Base-by-base conservation (phyloP, 164 flowering plant species). In the Berberis vulgaris region DNA sequence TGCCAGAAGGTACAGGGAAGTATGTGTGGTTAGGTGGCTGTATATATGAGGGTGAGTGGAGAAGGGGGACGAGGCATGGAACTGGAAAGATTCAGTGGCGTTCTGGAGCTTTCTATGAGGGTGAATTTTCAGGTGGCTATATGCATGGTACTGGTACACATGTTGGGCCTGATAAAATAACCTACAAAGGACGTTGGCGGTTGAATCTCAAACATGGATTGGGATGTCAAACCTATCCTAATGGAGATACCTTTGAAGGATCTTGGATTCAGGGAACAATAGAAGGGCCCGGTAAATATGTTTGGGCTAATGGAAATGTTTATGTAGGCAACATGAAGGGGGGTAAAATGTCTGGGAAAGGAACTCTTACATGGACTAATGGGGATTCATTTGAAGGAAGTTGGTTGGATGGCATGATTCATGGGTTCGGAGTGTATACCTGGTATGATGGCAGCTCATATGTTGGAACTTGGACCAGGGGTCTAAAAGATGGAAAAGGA, bases 401-500 rank as follows among this genome's bases (percentile, higher is more conserved):
- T 70, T 95, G 97, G 97, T 75, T 81, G 67, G 83, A 86, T 72
- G 98, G 97, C 7, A 77, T 84, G 89, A 91, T 91, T 91, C 91
- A 95, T 79, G 97, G 97, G 7, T 85, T 87, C 74, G 97, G 96
- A 54, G 88, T 86, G 5, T 91, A 95, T 73, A 83, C 90, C 5
- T 95, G 99, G 99, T 75, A 60, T 61, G 94, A 86, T 76, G 92
- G 99, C 56, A 87, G 96, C 44, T 84, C 80, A 80, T 95, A 91
- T 76, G 86, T 95, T 49, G 98, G 99, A 44, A 95, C 96, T 55
- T 95, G 97, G 97, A 86, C 94, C 40, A 74, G 82, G 42, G 97
- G 97, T 54, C 74, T 89, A 69, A 91, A 95, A 79, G 99, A 95
- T 78, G 99, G 99, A 46, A 95, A 91, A 76, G 97, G 99, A 57